Evolutionary conservation across 2,329 filamentous ascomycete genomes (phyloP), one percentile per base, ranked within the genome.

Genomic region (Neofusicoccum cordaticola): DNA sequence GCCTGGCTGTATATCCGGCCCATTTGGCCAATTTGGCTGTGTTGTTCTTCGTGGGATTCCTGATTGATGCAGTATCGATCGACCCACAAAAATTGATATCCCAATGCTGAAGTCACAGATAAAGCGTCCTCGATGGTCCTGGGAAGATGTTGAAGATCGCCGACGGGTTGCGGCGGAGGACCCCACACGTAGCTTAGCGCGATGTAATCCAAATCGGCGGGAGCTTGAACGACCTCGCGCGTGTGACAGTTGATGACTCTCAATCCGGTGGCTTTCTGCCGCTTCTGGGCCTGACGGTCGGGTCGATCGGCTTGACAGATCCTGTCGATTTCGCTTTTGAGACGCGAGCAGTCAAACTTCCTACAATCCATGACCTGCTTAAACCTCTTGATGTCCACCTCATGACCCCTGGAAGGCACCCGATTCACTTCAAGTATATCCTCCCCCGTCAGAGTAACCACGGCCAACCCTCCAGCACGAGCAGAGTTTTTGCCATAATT

Each of bases 41-140:
- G 60, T 12, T 51, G 57, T 15, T 66, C 66, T 27, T 7, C 22
- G 7, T 44, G 34, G 44, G 66, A 56, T 9, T 39, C n/a, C 47
- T 68, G 67, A 17, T 64, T 51, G n/a, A 68, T 66, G 39, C 67
- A 68, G 52, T 66, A 68, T 41, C 62, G 12, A n/a, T 69, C 68
- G 13, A 69, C 56, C 67, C 68, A 69, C 3, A 71, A 27, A 17
- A 63, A 69, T 0, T 2, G 12, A 8, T 65, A 39, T 0, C 52
- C 65, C 0, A 71, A 51, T 3, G 37, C 9, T 3, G 17, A 3
- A 1, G 68, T 62, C 2, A 66, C 64, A 4, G 37, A 19, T 4
- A 70, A 66, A 4, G 67, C 65, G 41, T 70, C 67, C 17, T 57
- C 37, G 22, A 69, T 67, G 9, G 66, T 69, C 45, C 34, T 15